phyloP scores from a whole-genome alignment of 2,329 filamentous ascomycete species.

The Trichoderma atrobrunneum region DNA sequence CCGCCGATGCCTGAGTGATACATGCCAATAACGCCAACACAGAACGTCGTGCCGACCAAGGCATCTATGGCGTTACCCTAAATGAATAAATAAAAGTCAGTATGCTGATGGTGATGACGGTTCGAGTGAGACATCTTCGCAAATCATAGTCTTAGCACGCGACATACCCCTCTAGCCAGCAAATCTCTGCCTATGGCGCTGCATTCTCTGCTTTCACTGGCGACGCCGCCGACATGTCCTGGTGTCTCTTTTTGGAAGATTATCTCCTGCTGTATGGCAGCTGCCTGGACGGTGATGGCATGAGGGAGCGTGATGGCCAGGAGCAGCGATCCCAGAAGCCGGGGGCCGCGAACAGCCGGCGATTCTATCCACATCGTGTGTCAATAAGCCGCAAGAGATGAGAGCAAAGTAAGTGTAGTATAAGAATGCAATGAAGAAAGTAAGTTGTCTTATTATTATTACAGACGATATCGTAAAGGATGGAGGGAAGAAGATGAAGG shows the following conservation, averaged over 20 bases:
- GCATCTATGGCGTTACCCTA: constrained; percentile 76
- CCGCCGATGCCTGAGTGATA: constrained; percentile 83
- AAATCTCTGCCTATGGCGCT: constrained; percentile 66
- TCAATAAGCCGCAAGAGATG: not conserved
- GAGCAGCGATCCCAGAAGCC: constrained; percentile 7
- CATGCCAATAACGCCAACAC: constrained; percentile 72
- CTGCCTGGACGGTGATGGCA: constrained; percentile 16
- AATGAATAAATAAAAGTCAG: not conserved
- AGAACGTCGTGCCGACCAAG: constrained; percentile 70
- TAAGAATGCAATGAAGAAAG: not conserved
- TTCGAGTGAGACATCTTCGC: constrained; percentile 3
- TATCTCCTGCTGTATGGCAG: constrained; percentile 23
- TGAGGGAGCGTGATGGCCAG: not conserved
- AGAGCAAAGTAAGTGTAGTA: not conserved
- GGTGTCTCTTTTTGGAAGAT: constrained; percentile 24
- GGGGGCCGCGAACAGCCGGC: not conserved
- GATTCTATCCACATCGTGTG: constrained; percentile 4
- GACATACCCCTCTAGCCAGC: constrained; percentile 49
- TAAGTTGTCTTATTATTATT: not conserved
- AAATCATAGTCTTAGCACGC: not conserved
- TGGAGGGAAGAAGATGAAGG: not conserved
- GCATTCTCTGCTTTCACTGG: constrained; percentile 67
- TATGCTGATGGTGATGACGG: not conserved
- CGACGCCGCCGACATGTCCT: constrained; percentile 58
- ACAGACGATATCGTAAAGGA: not conserved